Base-by-base conservation (phyloP, 768 basidiomycete genomes). In the Phanerochaete sordida region DNA sequence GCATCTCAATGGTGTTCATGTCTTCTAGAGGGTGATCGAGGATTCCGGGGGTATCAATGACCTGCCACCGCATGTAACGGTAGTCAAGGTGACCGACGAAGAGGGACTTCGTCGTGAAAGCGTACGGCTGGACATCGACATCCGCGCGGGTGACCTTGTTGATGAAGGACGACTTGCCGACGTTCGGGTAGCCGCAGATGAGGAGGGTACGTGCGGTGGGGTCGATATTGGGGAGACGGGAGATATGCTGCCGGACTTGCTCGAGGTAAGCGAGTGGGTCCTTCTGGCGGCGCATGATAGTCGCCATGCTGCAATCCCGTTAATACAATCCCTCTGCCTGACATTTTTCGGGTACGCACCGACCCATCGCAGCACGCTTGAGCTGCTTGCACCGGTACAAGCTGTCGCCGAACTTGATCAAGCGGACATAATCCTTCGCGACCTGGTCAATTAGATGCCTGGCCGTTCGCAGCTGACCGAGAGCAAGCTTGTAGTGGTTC, bases 1-100 rank as follows among this genome's bases (percentile, higher is more conserved):
- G 97, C 96, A 98, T 99, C 78, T 99, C 97, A 67, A 99, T 99
- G 61, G 95, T 98, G 81, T 98, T 98, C 97, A 99, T 98, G 54
- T 99, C 97, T 75, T 99, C 96, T 31, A 98, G 81, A 1, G 96
- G 95, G 73, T 98, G 97, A 72, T 99, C 97, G 65, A 99, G 82
- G 60, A 99, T 89, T 60, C 97, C 97, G 1, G 97, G 97, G 43
- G 97, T 99, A 80, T 99, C 97, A 68, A 99, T 98, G 53, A 99
- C 96, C 74, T 99, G 97, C 97, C 97, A 99, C 62, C 97, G 87
- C 67, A 99, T 82, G 78, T 99, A 99, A 71, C 95, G 96, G 81
- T 99, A 98, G 75, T 99, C 97, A 72, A 98, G 81, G 76, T 99
- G 97, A 1, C 97, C 97, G 68, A 99, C 92, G 71, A 98, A 98